Conservation (phyloP, 805 yeast species). For the Aciculoconidium aculeatum region DNA sequence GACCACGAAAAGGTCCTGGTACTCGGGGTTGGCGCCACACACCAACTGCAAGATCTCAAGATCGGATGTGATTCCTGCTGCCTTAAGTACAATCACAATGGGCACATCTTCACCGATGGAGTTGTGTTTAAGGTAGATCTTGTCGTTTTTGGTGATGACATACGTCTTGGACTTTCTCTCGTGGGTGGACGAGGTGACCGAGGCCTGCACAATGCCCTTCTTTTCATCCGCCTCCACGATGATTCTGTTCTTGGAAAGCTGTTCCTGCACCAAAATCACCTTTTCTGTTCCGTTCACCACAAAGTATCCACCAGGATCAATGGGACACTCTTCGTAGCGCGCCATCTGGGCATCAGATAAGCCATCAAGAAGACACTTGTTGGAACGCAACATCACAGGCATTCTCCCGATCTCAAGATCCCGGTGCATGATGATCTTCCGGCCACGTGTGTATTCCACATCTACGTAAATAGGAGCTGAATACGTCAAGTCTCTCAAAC, state of each 20-base stretch:
- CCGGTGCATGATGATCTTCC: constrained; percentile 82
- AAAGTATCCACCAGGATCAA: constrained; percentile 98
- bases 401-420: constrained; percentile 94
- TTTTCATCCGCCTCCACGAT: constrained; percentile 97
- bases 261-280: constrained; percentile 95
- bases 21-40: constrained; percentile 82
- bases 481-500: constrained; percentile 88
- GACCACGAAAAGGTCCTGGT: constrained; percentile 88
- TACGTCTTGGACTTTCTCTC: constrained; percentile 97
- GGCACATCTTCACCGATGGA: constrained; percentile 95
- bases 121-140: constrained; percentile 88
- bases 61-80: constrained; percentile 91
- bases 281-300: constrained; percentile 97
- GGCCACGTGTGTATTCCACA: constrained; percentile 94
- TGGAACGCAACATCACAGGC: constrained; percentile 97
- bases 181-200: constrained; percentile 96
- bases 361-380: constrained; percentile 82
- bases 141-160: constrained; percentile 85
- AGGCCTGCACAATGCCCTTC: constrained; percentile 91
- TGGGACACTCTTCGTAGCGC: constrained; percentile 81
- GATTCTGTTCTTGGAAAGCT: constrained; percentile 92
- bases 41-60: constrained; percentile 89
- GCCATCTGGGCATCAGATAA: constrained; percentile 85
- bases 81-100: constrained; percentile 85
- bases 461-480: constrained; percentile 95